phyloP scores from a whole-genome alignment of 768 basidiomycete species.

The Multifurca ochricompacta region DNA sequence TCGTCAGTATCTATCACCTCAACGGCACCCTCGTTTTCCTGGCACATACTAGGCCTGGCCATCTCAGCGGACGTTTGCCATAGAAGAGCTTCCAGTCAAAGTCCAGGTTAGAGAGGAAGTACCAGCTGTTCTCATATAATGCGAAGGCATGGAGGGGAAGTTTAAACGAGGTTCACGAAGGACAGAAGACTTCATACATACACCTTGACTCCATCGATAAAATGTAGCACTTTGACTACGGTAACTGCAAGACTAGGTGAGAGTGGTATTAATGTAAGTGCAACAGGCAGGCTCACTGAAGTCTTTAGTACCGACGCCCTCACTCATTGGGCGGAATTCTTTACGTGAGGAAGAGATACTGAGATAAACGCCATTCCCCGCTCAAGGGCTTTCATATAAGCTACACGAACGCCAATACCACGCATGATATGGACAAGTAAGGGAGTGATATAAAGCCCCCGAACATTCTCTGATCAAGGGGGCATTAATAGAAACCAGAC shows the following conservation, averaged over 20 bases:
- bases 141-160: not conserved
- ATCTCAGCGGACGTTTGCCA: not conserved
- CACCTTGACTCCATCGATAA: conserved; percentile 3
- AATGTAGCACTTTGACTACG: not conserved
- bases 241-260: not conserved
- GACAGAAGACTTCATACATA: not conserved
- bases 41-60: conserved; percentile 1
- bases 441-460: not conserved
- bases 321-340: not conserved
- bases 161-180: not conserved
- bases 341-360: not conserved
- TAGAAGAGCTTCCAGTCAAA: conserved; percentile 2
- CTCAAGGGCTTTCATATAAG: not conserved
- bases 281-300: not conserved
- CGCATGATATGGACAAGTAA: not conserved
- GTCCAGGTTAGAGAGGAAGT: not conserved
- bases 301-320: not conserved
- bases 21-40: not conserved
- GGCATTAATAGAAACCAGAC: not conserved
- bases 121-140: not conserved
- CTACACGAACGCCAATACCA: not conserved
- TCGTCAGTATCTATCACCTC: not conserved
- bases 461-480: not conserved
- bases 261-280: not conserved
- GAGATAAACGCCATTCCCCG: not conserved